Evolutionary conservation across 2,329 filamentous ascomycete species (phyloP), one percentile per base, ranked within the genome.

Genomic region (Chaetomiaceae sp.): DNA sequence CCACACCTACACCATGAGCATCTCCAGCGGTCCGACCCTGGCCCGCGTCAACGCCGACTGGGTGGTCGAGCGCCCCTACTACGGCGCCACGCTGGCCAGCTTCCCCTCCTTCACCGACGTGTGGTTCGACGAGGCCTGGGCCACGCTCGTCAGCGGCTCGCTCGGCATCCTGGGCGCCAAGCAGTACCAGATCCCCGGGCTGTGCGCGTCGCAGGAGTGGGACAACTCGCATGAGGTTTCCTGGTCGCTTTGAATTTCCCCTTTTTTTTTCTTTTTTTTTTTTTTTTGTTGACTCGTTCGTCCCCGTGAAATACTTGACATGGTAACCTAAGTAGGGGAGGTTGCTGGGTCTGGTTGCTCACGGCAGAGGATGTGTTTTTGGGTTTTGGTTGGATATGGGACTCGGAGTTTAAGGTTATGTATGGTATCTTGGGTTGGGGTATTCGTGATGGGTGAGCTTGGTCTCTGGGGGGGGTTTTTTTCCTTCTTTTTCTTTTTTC

Each of bases 61-160:
- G 58, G 56, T 64, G n/a, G 52, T 65, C 9, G 63, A 65, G 53
- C 54, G 61, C 10, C 63, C 63, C 8, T 51, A 53, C 47, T 60
- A 57, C 49, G 58, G 59, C 20, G 13, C 27, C 13, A 34, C 53
- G 4, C 54, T 59, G 1, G 54, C 58, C 10, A 54, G 56, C 27
- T 60, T 64, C 21, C 54, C 63, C 1, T 13, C 37, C 18, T 65
- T 65, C 41, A 56, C 45, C 27, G 60, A 62, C 40, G 54, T 59
- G 2, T 65, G 62, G 60, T 65, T 65, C 41, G 48, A 64, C 20
- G 56, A 61, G 11, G 53, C 58, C 7, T 60, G 54, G 18, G 62
- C 60, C 1, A 55, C 44, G 2, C 46, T 40, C 3, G 42, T 33
- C 21, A 49, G 42, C 13, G 29, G 38, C 5, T 18, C 37, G 8